Base-by-base conservation (phyloP, 805 yeast genomes). In the Yarrowia porcina region DNA sequence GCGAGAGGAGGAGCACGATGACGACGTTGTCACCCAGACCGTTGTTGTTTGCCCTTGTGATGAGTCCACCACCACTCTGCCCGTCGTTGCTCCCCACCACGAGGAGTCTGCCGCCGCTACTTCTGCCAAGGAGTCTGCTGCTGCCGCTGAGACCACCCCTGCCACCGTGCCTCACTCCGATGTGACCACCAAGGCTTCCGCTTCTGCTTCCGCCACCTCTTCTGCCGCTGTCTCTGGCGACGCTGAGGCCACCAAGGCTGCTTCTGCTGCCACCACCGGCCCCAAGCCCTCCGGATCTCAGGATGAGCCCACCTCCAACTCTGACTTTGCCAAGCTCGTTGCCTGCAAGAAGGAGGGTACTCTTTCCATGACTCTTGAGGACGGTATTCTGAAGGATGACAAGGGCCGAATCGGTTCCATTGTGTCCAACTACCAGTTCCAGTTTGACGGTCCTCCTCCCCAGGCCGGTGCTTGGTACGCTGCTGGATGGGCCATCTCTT, bases 401-500 rank as follows among this genome's bases (percentile, higher is more conserved):
- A 52, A 52, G 45, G 60, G 60, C 25, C 60, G 60, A 52, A 52
- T 52, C 45, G 60, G 60, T 4, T 36, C 45, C 18, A 52, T 52
- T 13, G 60, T 52, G 13, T 35, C 60, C 18, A 52, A 52, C 60
- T 50, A 33, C 49, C 66, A 64, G 59, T 64, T 50, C 60, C 64
- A 57, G 64, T 65, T 57, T 44, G 64, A 60, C 36, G 63, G 65
- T 42, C 64, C 66, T 62, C 41, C 65, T 44, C 63, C 68, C 60
- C 65, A 69, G 54, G 66, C 64, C 54, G 59, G 67, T 54, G 59
- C 67, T 38, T 36, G 56, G 52, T 57, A 64, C 50, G 63, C 70
- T 42, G 32, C 64, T 30, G 50, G 70, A 61, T 61, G 67, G 61
- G 44, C 66, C 44, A 50, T 67, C 47, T 28, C 57, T 25, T 30